A percentile compares a stretch with the other conserved stretches of the same genome.
Evolutionary conservation across 1,284 basidiomycete genomes (phyloP).

Genomic region (Boletus hoseneyae): DNA sequence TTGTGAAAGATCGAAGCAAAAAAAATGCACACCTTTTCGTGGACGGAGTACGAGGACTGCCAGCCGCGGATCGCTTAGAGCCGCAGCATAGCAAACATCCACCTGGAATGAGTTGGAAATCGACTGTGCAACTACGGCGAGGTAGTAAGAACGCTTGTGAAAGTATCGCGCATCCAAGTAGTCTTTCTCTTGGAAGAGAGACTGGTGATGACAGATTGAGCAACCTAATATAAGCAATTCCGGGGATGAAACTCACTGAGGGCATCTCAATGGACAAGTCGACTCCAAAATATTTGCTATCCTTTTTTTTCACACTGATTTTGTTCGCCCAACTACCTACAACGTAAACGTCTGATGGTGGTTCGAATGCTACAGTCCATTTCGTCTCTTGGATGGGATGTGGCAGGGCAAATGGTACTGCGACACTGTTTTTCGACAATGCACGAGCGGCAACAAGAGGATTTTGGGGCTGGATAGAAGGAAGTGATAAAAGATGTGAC

Average conservation of each 20-base stretch:
- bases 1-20: constrained; percentile 18
- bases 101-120: constrained; percentile 52
- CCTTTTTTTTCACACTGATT: constrained; percentile 62
- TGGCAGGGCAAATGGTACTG: constrained; percentile 64
- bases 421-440: constrained; percentile 48
- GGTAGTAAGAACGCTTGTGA: constrained; percentile 90
- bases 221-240: not conserved
- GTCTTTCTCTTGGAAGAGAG: constrained; percentile 92
- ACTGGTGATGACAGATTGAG: constrained; percentile 37
- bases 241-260: constrained; percentile 47
- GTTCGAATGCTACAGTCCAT: constrained; percentile 74
- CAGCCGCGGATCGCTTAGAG: constrained; percentile 62
- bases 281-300: constrained; percentile 63
- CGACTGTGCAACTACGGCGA: constrained; percentile 75
- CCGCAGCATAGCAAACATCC: constrained; percentile 59
- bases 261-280: constrained; percentile 91
- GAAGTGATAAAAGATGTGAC: constrained; percentile 54
- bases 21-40: constrained; percentile 44
- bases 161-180: constrained; percentile 89
- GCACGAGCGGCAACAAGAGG: constrained; percentile 59
- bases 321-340: constrained; percentile 78
- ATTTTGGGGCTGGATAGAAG: constrained; percentile 56
- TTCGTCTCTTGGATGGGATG: constrained; percentile 67
- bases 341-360: constrained; percentile 61
- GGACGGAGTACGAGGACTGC: constrained; percentile 65